These are phyloP conservation scores for Trifolium repens DNA, from an alignment of 306 rosid species.

Conservation along the genomic window DNA sequence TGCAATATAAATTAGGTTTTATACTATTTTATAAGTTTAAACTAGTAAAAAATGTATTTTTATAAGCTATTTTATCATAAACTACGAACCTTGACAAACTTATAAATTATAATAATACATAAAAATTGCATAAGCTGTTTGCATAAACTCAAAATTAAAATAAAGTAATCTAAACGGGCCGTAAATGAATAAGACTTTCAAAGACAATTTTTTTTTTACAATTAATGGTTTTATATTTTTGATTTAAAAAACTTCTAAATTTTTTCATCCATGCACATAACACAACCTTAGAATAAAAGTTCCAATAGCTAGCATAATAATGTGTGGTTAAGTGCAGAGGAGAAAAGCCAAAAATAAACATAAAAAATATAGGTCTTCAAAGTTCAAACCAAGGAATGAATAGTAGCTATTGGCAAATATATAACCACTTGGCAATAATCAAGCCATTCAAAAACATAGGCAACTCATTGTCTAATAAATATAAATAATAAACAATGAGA, in stretches of 20 bases:
- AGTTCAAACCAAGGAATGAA: not conserved
- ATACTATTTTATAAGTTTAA: no score
- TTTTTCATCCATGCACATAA: not conserved
- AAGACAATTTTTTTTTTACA: not conserved
- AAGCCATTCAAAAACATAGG: slow-evolving; percentile 23
- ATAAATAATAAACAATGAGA: no score
- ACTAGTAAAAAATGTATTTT: no score
- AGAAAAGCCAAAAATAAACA: slow-evolving; percentile 3
- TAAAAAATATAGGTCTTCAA: not conserved
- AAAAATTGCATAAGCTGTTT: no score
- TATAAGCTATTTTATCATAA: no score
- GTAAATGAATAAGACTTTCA: no score
- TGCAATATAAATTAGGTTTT: no score
- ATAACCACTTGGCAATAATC: slow-evolving; percentile 46
- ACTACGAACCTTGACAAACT: no score
- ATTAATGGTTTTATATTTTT: not conserved
- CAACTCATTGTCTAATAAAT: slow-evolving; percentile 6
- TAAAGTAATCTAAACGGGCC: no score
- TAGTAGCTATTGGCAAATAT: slow-evolving; percentile 37
- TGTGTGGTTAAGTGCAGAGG: slow-evolving; percentile 36
- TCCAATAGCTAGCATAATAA: not conserved
- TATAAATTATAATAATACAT: no score
- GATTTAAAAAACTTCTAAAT: not conserved
- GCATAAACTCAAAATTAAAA: no score
- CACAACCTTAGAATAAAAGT: not conserved